Base-by-base conservation (phyloP, 768 basidiomycete species). In the Tylopilus plumbeoviolaceoides region DNA sequence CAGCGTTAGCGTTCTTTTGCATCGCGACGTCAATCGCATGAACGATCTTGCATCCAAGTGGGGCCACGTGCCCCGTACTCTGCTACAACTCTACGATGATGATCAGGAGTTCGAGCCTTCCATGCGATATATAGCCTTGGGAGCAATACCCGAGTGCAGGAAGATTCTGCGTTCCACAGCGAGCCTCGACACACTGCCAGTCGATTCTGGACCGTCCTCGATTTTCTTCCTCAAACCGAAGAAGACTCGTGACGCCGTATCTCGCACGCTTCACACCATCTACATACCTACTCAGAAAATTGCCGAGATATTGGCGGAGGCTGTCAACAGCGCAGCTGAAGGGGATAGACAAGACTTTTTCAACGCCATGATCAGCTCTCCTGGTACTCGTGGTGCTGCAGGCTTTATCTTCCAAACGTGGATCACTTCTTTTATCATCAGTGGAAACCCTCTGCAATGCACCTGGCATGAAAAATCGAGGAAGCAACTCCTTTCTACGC, bases 261-360 rank as follows among this genome's bases (percentile, higher is more conserved):
- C 43, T n/a, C 53, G 48, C 20, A 27, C 18, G 21, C 31, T 33
- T 41, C 51, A 41, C n/a, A 27, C 30, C 11, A 27, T 52, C n/a
- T 48, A 18, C 11, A 10, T 48, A 25, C 51, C 51, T 11, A 52
- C 51, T 33, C 30, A 40, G 18, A 33, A 25, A 10, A 47, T 52
- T 8, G 39, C 38, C 18, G 38, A 18, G 9, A 38, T 41, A 25
- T 9, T 52, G 18, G 45, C 11, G 8, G 31, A 11, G 18, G 51
- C 51, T 8, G 30, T 52, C 15, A 41, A 28, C 28, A 21, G 18
- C 23, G 25, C 47, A 8, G 42, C 17, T 3, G 47, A 49, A 31
- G 42, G 35, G 30, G 53, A 54, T 7, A 54, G 48, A 25, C 48
- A 50, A 28, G 28, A 50, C 17, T 44, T 54, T 18, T 51, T 50